A percentile compares a stretch with the other conserved stretches of the same genome.
Evolutionary conservation across 352 stramenopile genomes (phyloP).

Genomic region (Phytophthora cryptogea): DNA sequence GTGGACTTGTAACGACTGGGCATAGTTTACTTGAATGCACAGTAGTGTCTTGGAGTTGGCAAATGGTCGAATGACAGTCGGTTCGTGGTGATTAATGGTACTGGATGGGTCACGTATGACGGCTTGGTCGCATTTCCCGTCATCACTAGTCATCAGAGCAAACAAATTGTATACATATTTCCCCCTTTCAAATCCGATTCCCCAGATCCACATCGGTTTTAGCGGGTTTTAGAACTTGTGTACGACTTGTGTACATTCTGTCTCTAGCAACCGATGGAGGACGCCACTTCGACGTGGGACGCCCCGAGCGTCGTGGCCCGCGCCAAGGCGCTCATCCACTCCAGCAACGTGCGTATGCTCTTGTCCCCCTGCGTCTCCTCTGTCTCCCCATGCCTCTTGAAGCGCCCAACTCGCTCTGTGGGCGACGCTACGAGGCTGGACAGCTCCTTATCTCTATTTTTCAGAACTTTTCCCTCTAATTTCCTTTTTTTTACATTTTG

Average conservation of each 20-base stretch:
- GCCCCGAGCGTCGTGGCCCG: conserved; percentile 52
- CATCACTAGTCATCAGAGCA: no score
- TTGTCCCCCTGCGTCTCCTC: conserved; percentile 4
- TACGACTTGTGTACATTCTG: not conserved
- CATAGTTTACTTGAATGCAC: not conserved
- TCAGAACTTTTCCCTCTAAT: conserved; percentile 5
- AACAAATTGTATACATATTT: no score
- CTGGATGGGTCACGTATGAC: no score
- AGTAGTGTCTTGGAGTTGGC: not conserved
- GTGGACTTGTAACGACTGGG: not conserved
- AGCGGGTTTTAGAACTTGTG: not conserved
- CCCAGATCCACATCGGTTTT: not conserved
- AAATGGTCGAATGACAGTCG: not conserved
- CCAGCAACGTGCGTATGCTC: conserved; percentile 70
- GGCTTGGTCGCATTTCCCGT: no score
- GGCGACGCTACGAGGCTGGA: not conserved
- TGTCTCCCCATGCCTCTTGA: not conserved
- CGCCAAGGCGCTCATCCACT: conserved; percentile 73
- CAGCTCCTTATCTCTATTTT: not conserved
- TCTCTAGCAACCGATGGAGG: conserved; percentile 33
- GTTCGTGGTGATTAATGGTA: not conserved
- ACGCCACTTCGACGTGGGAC: conserved; percentile 50
- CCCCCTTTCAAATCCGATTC: not conserved
- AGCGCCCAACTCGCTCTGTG: conserved; percentile 13
- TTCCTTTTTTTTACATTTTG: conserved; percentile 5